These are phyloP conservation scores for Candida fluviatilis DNA, from an alignment of 805 yeast genomes.

Conservation along the genomic window DNA sequence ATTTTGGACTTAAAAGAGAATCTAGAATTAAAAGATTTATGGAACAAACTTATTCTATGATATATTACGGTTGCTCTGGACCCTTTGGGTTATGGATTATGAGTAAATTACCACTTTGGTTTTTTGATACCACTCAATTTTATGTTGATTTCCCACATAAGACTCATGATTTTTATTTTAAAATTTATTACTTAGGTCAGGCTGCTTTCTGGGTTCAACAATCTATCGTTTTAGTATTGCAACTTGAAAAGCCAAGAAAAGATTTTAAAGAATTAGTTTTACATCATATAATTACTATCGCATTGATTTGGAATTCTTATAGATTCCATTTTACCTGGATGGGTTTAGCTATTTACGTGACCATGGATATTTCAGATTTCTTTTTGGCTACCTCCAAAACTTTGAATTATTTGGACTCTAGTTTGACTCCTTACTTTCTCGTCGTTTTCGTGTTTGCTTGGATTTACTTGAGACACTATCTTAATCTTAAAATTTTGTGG, in stretches of 20 bases:
- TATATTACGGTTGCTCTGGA: constrained; percentile 77
- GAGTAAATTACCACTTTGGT: constrained; percentile 81
- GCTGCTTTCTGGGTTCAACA: constrained; percentile 99
- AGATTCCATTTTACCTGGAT: constrained; percentile 95
- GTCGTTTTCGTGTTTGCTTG: constrained; percentile 65
- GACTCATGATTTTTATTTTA: constrained; percentile 64
- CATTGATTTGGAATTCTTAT: constrained; percentile 81
- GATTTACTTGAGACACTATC: constrained; percentile 85
- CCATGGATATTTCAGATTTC: constrained; percentile 95
- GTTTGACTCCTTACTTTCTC: constrained; percentile 61
- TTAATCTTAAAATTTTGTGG: constrained; percentile 78
- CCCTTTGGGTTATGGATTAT: constrained; percentile 88
- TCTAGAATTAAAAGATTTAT: constrained; percentile 73
- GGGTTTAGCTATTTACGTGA: constrained; percentile 84
- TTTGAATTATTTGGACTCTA: constrained; percentile 77
- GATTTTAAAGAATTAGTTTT: constrained; percentile 87
- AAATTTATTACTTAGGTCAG: constrained; percentile 81
- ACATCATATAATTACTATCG: constrained; percentile 90
- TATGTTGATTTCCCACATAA: constrained; percentile 81
- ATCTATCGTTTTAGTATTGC: constrained; percentile 74
- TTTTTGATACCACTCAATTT: constrained; percentile 77
- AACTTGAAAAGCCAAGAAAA: constrained; percentile 91
- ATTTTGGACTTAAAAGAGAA: constrained; percentile 47
- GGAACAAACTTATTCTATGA: constrained; percentile 86
- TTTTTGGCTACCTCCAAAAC: constrained; percentile 81